Base-by-base conservation (phyloP, 2,329 filamentous ascomycete species). In the Alternaria alternata region DNA sequence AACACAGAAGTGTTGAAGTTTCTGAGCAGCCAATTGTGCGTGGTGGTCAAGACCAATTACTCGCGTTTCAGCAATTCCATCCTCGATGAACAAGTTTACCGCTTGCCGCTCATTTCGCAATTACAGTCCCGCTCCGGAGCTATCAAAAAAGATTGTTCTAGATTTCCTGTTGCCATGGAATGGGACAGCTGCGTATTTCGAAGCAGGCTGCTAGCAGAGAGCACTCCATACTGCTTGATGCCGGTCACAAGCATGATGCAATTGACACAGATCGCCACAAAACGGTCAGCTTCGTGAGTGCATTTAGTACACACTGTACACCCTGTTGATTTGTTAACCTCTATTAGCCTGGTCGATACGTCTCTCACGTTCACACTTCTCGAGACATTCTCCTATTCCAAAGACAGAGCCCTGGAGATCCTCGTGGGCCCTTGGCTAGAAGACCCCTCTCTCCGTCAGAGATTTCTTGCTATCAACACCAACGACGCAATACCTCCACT, bases 11-110 rank as follows among this genome's bases (percentile, higher is more conserved):
- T 58, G 5, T 54, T 30, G 9, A 12, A 39, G 7, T 57, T 61
- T 43, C 22, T 57, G 1, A 34, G 16, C n/a, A 41, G n/a, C 2
- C 59, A 57, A 36, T 41, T 61, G 7, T 43, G 51, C 16, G 43
- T 61, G 32, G 42, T 61, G 6, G 30, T 61, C 24, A 57, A 57
- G 12, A 61, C 54, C 7, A 61, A 61, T 24, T 36, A 57, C 3
- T 14, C 36, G 16, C 7, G n/a, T 7, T 61, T 57, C 32, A 3
- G 34, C 12, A 5, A 12, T 12, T 34, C 28, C 12, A 16, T 34
- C 0, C 34, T 48, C 11, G 46, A 36, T 34, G 16, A 36, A 34
- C 20, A 12, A 34, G 20, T 48, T 11, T 20, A n/a, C 9, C 48
- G 34, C 28, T 12, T 52, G 24, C 43, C 54, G 7, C 24, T 61